phyloP scores from a whole-genome alignment of 164 flowering plant genomes.

The Cinnamomum micranthum region DNA sequence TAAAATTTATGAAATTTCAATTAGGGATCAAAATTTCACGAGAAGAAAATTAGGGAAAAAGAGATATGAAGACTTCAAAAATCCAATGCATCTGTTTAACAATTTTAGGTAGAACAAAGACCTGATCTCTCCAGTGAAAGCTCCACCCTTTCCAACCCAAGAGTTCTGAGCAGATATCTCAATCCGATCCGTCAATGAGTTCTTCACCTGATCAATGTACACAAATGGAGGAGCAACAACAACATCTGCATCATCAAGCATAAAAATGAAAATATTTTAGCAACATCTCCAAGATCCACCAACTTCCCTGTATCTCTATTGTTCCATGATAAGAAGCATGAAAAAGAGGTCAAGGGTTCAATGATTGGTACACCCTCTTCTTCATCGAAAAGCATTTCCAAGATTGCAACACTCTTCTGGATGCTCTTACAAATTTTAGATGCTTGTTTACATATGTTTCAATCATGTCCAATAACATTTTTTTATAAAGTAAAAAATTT shows the following conservation, averaged over 20 bases:
- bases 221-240: slow-evolving; percentile 96
- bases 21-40: neutral
- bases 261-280: slow-evolving; percentile 1
- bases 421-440: too few species aligned
- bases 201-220: slow-evolving; percentile 82
- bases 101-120: slow-evolving; percentile 10
- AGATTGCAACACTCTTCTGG: too few species aligned
- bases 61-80: neutral
- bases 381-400: too few species aligned
- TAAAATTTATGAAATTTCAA: neutral
- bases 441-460: neutral
- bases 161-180: slow-evolving; percentile 92
- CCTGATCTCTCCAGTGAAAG: slow-evolving; percentile 99
- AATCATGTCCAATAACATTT: neutral
- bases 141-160: slow-evolving; percentile 97
- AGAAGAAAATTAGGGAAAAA: neutral
- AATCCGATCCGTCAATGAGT: slow-evolving; percentile 61
- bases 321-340: too few species aligned
- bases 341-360: too few species aligned
- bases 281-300: neutral
- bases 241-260: slow-evolving; percentile 59
- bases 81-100: neutral
- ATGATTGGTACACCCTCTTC: too few species aligned
- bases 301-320: too few species aligned
- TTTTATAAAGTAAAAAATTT: neutral